Conservation (phyloP, 2,329 filamentous ascomycete species). For the Verticillium zaregamsianum region DNA sequence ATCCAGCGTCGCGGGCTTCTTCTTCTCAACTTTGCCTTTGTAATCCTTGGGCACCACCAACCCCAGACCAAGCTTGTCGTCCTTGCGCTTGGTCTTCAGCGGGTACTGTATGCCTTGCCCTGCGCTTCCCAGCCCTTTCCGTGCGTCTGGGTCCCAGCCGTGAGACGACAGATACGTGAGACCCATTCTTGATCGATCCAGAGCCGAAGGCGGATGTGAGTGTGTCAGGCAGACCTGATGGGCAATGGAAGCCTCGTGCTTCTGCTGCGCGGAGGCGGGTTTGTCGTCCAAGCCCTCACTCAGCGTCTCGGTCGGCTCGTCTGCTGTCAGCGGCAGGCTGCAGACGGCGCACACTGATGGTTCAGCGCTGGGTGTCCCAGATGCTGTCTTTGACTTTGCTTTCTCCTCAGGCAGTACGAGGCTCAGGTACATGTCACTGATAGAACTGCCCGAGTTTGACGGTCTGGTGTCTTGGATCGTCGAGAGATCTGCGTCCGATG, state of each 20-base stretch:
- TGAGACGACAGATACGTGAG: slow-evolving; percentile 60
- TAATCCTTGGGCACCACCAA: slow-evolving; percentile 37
- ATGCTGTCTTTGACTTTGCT: background rate
- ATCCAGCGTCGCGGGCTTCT: slow-evolving; percentile 51
- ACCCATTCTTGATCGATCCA: slow-evolving; percentile 68
- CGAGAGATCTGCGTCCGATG: slow-evolving; percentile 33
- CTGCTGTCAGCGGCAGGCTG: slow-evolving; percentile 25
- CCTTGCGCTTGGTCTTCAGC: slow-evolving; percentile 67
- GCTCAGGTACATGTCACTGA: slow-evolving; percentile 61
- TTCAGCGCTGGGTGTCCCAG: background rate
- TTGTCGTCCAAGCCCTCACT: slow-evolving; percentile 6
- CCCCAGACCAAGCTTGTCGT: slow-evolving; percentile 72
- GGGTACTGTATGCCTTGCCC: slow-evolving; percentile 74
- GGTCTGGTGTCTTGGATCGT: slow-evolving; percentile 20
- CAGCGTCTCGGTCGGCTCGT: slow-evolving; percentile 2
- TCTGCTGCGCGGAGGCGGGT: slow-evolving; percentile 13
- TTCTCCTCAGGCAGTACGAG: slow-evolving; percentile 53
- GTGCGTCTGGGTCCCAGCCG: slow-evolving; percentile 72
- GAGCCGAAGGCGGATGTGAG: slow-evolving; percentile 66
- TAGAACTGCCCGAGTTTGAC: slow-evolving; percentile 19
- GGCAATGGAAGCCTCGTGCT: slow-evolving; percentile 59
- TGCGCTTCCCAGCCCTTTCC: slow-evolving; percentile 65
- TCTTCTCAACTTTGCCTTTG: slow-evolving; percentile 33
- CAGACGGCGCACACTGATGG: slow-evolving; percentile 28
- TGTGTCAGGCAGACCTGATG: slow-evolving; percentile 69